phyloP scores from a whole-genome alignment of 352 stramenopile genomes.

The Pythium volutum region DNA sequence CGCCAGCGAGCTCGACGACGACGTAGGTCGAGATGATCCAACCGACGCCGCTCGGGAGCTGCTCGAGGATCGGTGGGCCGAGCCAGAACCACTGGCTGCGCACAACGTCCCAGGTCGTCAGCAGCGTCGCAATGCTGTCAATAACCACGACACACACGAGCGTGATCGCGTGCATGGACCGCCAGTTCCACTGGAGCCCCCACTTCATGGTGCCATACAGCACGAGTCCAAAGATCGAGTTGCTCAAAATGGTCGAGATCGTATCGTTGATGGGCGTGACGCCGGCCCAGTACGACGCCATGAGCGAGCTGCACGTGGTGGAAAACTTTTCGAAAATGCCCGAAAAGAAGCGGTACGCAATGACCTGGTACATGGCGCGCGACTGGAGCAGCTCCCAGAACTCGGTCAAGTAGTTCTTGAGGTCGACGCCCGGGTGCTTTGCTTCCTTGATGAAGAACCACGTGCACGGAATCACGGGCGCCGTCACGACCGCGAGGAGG shows the following conservation, averaged over 20 bases:
- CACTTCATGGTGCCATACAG: constrained; percentile 5
- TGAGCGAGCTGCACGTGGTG: neutral
- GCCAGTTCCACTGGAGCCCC: constrained; percentile 3
- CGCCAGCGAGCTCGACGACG: constrained; percentile 1
- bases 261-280: constrained; percentile 4
- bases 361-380: constrained; percentile 6
- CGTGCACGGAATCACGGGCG: constrained; percentile 36
- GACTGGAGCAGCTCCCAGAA: constrained; percentile 5
- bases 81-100: constrained; percentile 7
- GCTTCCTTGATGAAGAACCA: constrained; percentile 45
- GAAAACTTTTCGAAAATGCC: constrained; percentile 1
- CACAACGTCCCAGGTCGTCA: constrained; percentile 3
- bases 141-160: neutral
- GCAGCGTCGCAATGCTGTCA: neutral
- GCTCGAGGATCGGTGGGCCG: constrained; percentile 2
- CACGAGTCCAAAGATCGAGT: neutral
- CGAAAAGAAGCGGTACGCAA: constrained; percentile 5
- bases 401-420: constrained; percentile 7
- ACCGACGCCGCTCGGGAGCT: constrained; percentile 1
- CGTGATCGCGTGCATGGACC: constrained; percentile 3
- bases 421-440: constrained; percentile 11
- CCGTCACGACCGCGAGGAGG: constrained; percentile 15
- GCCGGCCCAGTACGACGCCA: constrained; percentile 5
- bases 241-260: neutral
- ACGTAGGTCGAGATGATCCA: constrained; percentile 8